These are phyloP conservation scores for Allodekkera sacchari DNA, from an alignment of 805 yeast genomes.

Conservation along the genomic window DNA sequence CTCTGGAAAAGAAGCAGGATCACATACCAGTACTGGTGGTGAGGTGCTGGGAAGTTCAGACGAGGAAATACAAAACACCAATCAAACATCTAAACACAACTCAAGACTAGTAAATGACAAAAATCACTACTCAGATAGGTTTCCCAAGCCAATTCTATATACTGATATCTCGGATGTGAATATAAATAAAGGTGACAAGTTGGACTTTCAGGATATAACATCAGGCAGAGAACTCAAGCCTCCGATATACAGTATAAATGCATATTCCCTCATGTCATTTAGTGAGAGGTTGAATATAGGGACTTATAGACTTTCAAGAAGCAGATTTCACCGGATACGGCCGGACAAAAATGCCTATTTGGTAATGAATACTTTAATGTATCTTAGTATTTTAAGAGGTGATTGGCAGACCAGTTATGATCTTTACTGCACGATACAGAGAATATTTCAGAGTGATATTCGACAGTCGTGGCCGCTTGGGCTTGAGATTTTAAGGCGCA, in stretches of 20 bases:
- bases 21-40: no score
- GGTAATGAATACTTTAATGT: slow-evolving; percentile 30
- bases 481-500: slow-evolving; percentile 37
- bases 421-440: slow-evolving; percentile 39
- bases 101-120: slow-evolving; percentile 2
- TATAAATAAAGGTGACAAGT: background rate
- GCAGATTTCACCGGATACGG: no score
- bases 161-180: no score
- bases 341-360: background rate
- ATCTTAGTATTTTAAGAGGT: slow-evolving; percentile 35
- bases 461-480: slow-evolving; percentile 59
- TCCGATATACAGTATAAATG: background rate
- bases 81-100: no score
- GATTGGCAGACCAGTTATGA: slow-evolving; percentile 53
- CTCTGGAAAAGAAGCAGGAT: no score
- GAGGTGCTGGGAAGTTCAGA: no score
- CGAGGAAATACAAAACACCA: no score
- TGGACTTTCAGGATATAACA: background rate
- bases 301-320: no score
- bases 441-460: slow-evolving; percentile 43
- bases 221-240: slow-evolving; percentile 1
- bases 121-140: background rate
- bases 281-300: background rate
- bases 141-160: no score
- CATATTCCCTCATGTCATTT: background rate